Evolutionary conservation across 345 rosid species (phyloP).

Genomic region (Luvunga scandens): DNA sequence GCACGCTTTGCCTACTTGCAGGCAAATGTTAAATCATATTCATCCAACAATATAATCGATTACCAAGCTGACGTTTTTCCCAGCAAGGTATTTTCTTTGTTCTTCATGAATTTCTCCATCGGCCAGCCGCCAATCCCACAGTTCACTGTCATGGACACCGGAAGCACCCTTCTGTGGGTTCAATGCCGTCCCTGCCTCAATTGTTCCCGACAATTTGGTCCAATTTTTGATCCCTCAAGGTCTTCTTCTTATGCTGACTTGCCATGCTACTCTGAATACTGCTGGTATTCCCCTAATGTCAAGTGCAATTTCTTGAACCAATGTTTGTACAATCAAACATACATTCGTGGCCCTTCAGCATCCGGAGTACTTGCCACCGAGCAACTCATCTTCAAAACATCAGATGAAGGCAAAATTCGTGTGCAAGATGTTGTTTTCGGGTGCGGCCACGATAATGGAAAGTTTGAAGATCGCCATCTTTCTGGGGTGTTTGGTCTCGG

Average conservation of each 20-base stretch:
- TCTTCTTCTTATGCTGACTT: constrained; percentile 41
- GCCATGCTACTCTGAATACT: constrained; percentile 30
- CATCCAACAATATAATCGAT: constrained; percentile 6
- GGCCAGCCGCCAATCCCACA: constrained; percentile 63
- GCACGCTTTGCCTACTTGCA: constrained; percentile 29
- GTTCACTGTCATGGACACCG: constrained; percentile 52
- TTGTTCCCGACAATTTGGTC: constrained; percentile 24
- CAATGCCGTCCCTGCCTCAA: constrained; percentile 46
- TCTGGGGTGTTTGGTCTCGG: constrained; percentile 57
- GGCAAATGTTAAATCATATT: constrained; percentile 10
- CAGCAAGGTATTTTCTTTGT: constrained; percentile 12
- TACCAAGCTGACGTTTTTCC: constrained; percentile 35
- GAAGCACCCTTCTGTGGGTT: constrained; percentile 63
- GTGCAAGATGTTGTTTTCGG: constrained; percentile 40
- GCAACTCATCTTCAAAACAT: constrained; percentile 33
- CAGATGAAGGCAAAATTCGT: constrained; percentile 27
- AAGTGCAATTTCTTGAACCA: constrained; percentile 22
- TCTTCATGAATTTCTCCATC: constrained; percentile 45
- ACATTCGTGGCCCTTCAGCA: constrained; percentile 30
- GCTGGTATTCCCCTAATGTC: constrained; percentile 21
- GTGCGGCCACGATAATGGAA: constrained; percentile 45
- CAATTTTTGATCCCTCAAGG: constrained; percentile 39
- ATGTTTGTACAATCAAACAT: constrained; percentile 37
- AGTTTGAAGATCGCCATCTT: constrained; percentile 22
- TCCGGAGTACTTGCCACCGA: constrained; percentile 50